Percentiles rank a stretch among this genome's conserved stretches.
Evolutionary conservation across 108 stramenopile genomes (phyloP).

Genomic region (Pseudonitzschia multiseries): DNA sequence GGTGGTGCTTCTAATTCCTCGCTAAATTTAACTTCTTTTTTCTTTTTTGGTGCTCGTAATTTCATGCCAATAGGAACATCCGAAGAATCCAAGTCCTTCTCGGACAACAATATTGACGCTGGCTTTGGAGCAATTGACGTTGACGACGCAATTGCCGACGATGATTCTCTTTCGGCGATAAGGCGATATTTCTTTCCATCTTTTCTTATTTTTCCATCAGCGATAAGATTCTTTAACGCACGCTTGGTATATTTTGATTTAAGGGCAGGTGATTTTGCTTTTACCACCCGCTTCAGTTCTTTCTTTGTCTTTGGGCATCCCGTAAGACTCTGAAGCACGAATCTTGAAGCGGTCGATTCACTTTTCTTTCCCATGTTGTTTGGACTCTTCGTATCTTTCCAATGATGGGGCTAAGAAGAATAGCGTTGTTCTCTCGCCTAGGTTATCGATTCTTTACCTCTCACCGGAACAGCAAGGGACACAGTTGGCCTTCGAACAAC

Average conservation of each 20-base stretch:
- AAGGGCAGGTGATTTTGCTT: conserved; percentile 14
- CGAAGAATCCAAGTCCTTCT: not conserved
- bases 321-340: conserved; percentile 7
- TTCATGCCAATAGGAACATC: conserved; percentile 59
- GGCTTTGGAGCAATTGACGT: not conserved
- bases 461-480: too few relatives aligned
- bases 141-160: not conserved
- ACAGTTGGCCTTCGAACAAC: too few relatives aligned
- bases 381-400: not conserved
- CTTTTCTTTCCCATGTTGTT: conserved; percentile 10
- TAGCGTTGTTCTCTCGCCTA: too few relatives aligned
- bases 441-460: too few relatives aligned
- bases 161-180: not conserved
- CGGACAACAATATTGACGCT: conserved; percentile 11
- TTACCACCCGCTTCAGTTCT: conserved; percentile 26
- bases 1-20: conserved; percentile 12
- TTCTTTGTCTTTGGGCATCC: conserved; percentile 18
- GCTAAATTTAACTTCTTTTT: conserved; percentile 23
- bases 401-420: too few relatives aligned
- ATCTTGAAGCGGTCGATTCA: conserved; percentile 1
- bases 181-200: conserved; percentile 40
- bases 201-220: conserved; percentile 41
- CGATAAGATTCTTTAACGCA: conserved; percentile 43
- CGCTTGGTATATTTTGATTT: conserved; percentile 30
- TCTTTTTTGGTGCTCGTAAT: conserved; percentile 34